A percentile compares a stretch with the other conserved stretches of the same genome.
Conservation (phyloP, 2,329 filamentous ascomycete species). For the Aspergillus novofumigatus region DNA sequence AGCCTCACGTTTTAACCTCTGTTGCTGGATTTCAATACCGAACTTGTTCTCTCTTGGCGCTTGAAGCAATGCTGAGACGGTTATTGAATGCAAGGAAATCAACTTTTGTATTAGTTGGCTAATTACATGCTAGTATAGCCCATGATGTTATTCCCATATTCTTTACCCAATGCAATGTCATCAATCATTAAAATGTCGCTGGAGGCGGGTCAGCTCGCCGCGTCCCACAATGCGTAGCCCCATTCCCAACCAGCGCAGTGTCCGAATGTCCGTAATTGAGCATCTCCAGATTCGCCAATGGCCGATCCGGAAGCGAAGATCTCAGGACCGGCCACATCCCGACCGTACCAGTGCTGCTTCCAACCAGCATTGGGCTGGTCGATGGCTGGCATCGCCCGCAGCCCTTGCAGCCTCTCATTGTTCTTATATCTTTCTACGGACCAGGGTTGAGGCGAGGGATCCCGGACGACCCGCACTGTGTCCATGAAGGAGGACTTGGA, state of each 20-base stretch:
- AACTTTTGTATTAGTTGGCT: too few species aligned
- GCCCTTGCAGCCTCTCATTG: background rate
- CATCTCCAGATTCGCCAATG: background rate
- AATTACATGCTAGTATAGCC: too few species aligned
- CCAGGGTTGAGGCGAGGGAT: constrained; percentile 2
- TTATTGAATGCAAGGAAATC: too few species aligned
- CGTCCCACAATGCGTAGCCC: constrained; percentile 50
- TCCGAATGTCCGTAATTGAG: constrained; percentile 3
- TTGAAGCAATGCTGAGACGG: too few species aligned
- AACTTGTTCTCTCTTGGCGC: too few species aligned
- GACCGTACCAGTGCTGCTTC: constrained; percentile 11
- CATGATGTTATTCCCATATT: too few species aligned
- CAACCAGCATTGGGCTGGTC: constrained; percentile 10
- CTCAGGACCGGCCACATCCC: background rate
- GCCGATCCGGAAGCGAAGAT: background rate
- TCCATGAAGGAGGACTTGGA: constrained; percentile 14
- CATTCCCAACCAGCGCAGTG: constrained; percentile 10
- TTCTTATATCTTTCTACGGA: constrained; percentile 9
- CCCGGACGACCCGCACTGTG: constrained; percentile 6
- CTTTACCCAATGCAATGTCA: background rate
- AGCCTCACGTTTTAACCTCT: too few species aligned
- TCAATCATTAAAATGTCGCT: background rate
- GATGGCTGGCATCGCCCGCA: constrained; percentile 1
- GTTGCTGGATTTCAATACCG: too few species aligned
- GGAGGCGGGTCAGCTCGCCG: background rate